Evolutionary conservation across 129 eudicot genomes (phyloP).

Genomic region (Artemisia tridentata): DNA sequence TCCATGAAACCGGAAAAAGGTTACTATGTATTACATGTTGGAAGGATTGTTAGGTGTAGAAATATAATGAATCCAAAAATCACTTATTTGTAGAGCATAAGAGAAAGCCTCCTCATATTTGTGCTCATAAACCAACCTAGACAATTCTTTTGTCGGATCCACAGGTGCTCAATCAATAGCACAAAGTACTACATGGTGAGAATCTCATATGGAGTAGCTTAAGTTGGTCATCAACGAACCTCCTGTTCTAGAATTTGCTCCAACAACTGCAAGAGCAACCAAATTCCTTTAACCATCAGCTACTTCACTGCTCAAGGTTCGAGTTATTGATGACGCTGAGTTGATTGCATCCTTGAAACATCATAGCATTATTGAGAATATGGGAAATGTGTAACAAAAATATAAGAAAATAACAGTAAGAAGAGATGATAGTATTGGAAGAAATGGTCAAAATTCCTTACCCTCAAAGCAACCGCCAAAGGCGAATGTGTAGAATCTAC

Average conservation of each 20-base stretch:
- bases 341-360: constrained; percentile 65
- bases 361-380: not conserved
- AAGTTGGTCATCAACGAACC: constrained; percentile 49
- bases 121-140: constrained; percentile 74
- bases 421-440: no score
- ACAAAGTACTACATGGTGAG: not conserved
- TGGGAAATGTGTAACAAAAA: no score
- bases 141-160: constrained; percentile 91
- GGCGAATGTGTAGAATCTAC: no score
- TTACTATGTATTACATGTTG: no score
- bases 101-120: constrained; percentile 30
- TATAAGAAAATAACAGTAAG: no score
- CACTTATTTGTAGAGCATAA: constrained; percentile 85
- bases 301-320: constrained; percentile 57
- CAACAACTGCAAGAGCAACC: constrained; percentile 65
- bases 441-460: no score
- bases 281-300: constrained; percentile 77
- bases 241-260: constrained; percentile 50
- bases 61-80: constrained; percentile 73
- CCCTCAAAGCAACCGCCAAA: no score
- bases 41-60: no score
- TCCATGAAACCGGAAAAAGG: no score
- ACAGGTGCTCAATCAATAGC: constrained; percentile 59
- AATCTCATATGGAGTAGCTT: not conserved
- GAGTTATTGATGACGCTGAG: constrained; percentile 78